Base-by-base conservation (phyloP, 768 basidiomycete species). In the Pisolithus microcarpus region DNA sequence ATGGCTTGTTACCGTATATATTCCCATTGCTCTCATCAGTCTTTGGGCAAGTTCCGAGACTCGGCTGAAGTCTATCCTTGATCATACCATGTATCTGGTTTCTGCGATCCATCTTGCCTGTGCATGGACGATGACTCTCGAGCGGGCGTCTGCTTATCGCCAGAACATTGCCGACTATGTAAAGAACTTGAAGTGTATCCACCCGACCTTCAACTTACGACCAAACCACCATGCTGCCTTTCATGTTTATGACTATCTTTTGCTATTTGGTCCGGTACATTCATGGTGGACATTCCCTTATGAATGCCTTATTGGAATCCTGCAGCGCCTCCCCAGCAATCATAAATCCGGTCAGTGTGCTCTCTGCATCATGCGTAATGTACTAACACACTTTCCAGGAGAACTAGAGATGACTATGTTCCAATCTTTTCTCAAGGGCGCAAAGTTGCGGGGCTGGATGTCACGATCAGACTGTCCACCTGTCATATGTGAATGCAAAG, bases 251-350 rank as follows among this genome's bases (percentile, higher is more conserved):
- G 63, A 72, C 13, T 72, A 70, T 46, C 54, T 71, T 0, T 9
- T 56, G 0, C 53, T 64, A 2, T 73, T 72, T 50, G 67, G 73
- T 0, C 71, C 70, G n/a, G 57, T 67, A 0, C 58, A 61, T 38
- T 62, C 62, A 1, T 75, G 70, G 74, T 73, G 70, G 69, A 57
- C 60, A 2, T 74, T 69, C 52, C 70, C 68, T 0, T 72, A 68
- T 40, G 69, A 75, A 48, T 47, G 59, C 0, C 50, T 68, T 10
- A 74, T 75, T 45, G 67, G 72, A 0, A 61, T 56, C 36, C 52
- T 75, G 1, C 71, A 75, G 42, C 42, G 54, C 1, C 57, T 72
- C 10, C 43, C 56, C 5, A 69, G 56, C 0, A 75, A 75, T 50
- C 52, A 66, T 40, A 57, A 62, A 15, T 49, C 57, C 50, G 67